phyloP scores from a whole-genome alignment of 1,139 yeast species.

The Pichia sp. region DNA sequence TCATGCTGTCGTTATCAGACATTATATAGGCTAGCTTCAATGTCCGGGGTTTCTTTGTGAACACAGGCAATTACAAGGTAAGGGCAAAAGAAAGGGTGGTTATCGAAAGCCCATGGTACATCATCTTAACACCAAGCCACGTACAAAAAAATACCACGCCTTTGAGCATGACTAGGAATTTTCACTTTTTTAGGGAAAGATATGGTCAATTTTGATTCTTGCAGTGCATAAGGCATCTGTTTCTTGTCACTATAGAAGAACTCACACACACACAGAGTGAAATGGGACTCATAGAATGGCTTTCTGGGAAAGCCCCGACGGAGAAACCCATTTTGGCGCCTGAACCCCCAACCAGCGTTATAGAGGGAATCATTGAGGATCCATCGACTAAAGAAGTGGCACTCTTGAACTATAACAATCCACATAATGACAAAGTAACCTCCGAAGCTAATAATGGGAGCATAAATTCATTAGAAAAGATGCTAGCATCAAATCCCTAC shows the following conservation, averaged over 20 bases:
- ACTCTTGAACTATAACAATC: slow-evolving; percentile 19
- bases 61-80: not conserved
- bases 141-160: not conserved
- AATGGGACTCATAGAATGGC: slow-evolving; percentile 16
- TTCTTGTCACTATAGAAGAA: too few relatives aligned
- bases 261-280: not conserved
- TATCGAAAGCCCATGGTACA: not conserved
- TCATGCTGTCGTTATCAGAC: not conserved
- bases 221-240: not conserved
- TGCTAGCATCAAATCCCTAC: slow-evolving; percentile 74
- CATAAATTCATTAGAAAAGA: slow-evolving; percentile 41
- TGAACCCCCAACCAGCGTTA: not conserved
- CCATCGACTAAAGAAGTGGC: slow-evolving; percentile 21
- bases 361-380: slow-evolving; percentile 17
- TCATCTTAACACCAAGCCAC: slow-evolving; percentile 1
- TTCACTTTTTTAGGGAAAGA: not conserved
- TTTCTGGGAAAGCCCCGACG: not conserved
- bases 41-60: not conserved
- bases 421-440: slow-evolving; percentile 6
- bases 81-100: not conserved
- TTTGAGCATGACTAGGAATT: not conserved
- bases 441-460: not conserved
- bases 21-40: not conserved
- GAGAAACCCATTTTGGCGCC: not conserved
- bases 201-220: not conserved